Evolutionary conservation across 2,329 filamentous ascomycete species (phyloP), one percentile per base, ranked within the genome.

Genomic region (Onygenales sp.): DNA sequence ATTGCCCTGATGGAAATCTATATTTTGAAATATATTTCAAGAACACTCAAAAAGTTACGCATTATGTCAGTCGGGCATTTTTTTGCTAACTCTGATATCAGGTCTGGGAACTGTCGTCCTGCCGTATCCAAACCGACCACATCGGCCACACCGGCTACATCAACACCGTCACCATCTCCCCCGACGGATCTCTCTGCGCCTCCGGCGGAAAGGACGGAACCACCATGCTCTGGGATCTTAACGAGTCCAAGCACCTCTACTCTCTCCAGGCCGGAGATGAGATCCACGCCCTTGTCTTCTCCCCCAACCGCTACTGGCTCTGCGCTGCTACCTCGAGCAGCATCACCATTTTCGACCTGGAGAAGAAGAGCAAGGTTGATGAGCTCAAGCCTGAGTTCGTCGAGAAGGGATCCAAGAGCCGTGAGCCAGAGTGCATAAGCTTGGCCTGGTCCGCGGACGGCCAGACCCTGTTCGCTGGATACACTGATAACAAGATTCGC

Each of bases 321-420:
- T 98, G 93, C 84, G 93, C 93, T 73, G 93, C 93, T 74, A 98
- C 93, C 61, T 83, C 89, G 73, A 89, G 84, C 80, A 90, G 85
- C 84, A 97, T 98, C 84, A 96, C 96, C 84, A 97, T 98, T 84
- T 98, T 98, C 81, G 93, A 98, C 73, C 85, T 98, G 66, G 93
- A 98, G 89, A 98, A 98, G 91, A 98, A 98, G 91, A 94, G 86
- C 87, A 97, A 96, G 87, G 92, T 97, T 72, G 92, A 97, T 70
- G 93, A 97, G 85, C 86, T 98, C 77, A 96, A 95, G 87, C 92
- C 92, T 66, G 93, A 98, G 77, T 95, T 93, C 82, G 82, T 90
- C 72, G 83, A 90, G 74, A 86, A 90, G 74, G 89, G 91, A 81
- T 95, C 95, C 89, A 97, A 97, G 89, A 90, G 86, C 85, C 85